phyloP scores from a whole-genome alignment of 495 filamentous ascomycete species.

The Hypoxylon trugodes region DNA sequence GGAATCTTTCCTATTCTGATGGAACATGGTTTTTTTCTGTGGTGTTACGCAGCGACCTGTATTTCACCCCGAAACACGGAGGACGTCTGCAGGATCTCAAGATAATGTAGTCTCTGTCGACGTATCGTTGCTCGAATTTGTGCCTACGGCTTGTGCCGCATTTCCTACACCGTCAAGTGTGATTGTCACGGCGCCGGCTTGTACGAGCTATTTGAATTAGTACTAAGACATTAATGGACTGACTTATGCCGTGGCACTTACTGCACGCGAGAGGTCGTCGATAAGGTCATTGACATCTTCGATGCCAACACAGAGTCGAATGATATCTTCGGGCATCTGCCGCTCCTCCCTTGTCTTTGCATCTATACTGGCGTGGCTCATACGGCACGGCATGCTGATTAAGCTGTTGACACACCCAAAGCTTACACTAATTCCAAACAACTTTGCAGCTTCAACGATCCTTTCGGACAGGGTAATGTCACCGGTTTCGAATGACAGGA shows the following conservation, averaged over 20 bases:
- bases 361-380: slow-evolving; percentile 99
- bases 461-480: slow-evolving; percentile 81
- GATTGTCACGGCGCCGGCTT: slow-evolving; percentile 90
- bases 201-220: slow-evolving; percentile 71
- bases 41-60: slow-evolving; percentile 30
- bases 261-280: slow-evolving; percentile 88
- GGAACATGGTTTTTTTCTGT: slow-evolving; percentile 24
- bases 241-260: slow-evolving; percentile 62
- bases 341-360: slow-evolving; percentile 89
- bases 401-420: slow-evolving; percentile 98
- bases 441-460: slow-evolving; percentile 88
- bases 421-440: slow-evolving; percentile 95
- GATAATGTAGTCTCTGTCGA: slow-evolving; percentile 38
- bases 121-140: slow-evolving; percentile 35
- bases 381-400: slow-evolving; percentile 98
- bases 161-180: slow-evolving; percentile 69
- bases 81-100: slow-evolving; percentile 38
- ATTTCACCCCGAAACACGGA: slow-evolving; percentile 30
- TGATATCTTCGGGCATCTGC: slow-evolving; percentile 94
- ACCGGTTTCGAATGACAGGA: slow-evolving; percentile 95
- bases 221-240: slow-evolving; percentile 20
- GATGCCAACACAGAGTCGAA: slow-evolving; percentile 94
- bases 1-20: slow-evolving; percentile 23
- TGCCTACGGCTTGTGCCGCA: slow-evolving; percentile 21
- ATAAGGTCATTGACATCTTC: slow-evolving; percentile 93